Conservation (phyloP, 345 rosid species). For the Acer yangbiense region DNA sequence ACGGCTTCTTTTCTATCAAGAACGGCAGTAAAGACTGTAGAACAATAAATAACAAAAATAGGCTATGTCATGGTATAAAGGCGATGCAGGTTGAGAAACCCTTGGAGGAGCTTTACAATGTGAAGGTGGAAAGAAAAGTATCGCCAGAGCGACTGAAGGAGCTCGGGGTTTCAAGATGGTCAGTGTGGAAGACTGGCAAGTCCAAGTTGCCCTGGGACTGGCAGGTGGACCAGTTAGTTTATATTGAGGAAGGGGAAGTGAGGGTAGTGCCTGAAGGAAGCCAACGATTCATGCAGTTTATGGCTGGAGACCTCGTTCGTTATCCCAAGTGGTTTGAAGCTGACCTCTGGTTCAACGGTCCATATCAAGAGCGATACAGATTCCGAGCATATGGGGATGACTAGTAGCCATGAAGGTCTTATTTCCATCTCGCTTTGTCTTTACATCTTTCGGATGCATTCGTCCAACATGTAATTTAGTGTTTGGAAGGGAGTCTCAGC, state of each 20-base stretch:
- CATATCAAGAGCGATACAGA: conserved; percentile 81
- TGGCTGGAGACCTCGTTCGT: conserved; percentile 86
- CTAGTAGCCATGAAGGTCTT: conserved; percentile 12
- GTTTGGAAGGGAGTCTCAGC: not conserved
- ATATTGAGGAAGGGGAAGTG: conserved; percentile 96
- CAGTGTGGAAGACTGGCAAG: conserved; percentile 84
- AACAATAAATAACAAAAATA: conserved; percentile 7
- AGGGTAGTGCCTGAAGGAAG: conserved; percentile 94
- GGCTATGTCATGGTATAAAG: conserved; percentile 36
- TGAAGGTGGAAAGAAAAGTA: conserved; percentile 75
- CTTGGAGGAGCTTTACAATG: conserved; percentile 74
- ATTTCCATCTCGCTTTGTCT: not conserved
- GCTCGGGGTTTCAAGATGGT: conserved; percentile 84
- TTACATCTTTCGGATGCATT: not conserved
- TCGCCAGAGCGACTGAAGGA: conserved; percentile 52
- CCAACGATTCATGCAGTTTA: conserved; percentile 66
- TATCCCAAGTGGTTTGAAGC: conserved; percentile 99
- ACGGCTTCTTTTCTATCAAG: conserved; percentile 29
- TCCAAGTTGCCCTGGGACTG: conserved; percentile 89
- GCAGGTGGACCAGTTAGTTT: conserved; percentile 95
- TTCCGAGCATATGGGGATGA: conserved; percentile 91
- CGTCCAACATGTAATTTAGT: not conserved
- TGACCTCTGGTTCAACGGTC: conserved; percentile 83
- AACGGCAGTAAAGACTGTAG: conserved; percentile 22
- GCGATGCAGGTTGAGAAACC: conserved; percentile 69